A percentile compares a stretch with the other conserved stretches of the same genome.
Evolutionary conservation across 192 early-diverging fungal genomes (phyloP).

Genomic region (Oehlia diaphana): DNA sequence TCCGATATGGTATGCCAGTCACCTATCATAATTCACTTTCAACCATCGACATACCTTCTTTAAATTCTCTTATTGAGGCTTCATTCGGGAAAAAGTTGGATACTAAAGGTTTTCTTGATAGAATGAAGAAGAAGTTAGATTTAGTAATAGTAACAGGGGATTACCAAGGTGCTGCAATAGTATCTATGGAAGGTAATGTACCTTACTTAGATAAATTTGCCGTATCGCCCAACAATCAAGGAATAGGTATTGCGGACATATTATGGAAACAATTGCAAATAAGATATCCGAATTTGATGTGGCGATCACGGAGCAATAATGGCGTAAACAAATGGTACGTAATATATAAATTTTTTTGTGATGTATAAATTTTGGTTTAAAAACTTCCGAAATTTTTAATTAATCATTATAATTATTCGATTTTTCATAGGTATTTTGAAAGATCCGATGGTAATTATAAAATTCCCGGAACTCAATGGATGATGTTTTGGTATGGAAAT

Average conservation of each 20-base stretch:
- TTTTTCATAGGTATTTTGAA: constrained; percentile 76
- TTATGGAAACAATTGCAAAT: constrained; percentile 80
- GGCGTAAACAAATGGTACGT: constrained; percentile 91
- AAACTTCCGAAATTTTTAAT: neutral
- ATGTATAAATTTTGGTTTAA: too few relatives aligned
- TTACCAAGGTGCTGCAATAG: constrained; percentile 88
- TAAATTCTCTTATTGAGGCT: constrained; percentile 67
- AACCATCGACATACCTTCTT: constrained; percentile 52
- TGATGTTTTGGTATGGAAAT: constrained; percentile 84
- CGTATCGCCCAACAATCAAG: constrained; percentile 81
- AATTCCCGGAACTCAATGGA: constrained; percentile 73
- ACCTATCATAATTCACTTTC: constrained; percentile 52
- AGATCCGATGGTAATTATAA: constrained; percentile 75
- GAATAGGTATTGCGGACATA: constrained; percentile 93
- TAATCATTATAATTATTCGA: neutral
- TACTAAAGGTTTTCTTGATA: constrained; percentile 54
- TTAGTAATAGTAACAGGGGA: constrained; percentile 82
- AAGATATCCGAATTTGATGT: constrained; percentile 71
- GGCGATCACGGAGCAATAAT: constrained; percentile 84
- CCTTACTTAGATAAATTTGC: constrained; percentile 93
- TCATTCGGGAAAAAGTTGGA: constrained; percentile 73
- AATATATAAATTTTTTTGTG: neutral
- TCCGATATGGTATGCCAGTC: constrained; percentile 77
- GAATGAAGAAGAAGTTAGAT: constrained; percentile 52
- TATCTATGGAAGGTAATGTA: constrained; percentile 63